phyloP scores from a whole-genome alignment of 2,329 filamentous ascomycete species.

The Fusarium hainanense region DNA sequence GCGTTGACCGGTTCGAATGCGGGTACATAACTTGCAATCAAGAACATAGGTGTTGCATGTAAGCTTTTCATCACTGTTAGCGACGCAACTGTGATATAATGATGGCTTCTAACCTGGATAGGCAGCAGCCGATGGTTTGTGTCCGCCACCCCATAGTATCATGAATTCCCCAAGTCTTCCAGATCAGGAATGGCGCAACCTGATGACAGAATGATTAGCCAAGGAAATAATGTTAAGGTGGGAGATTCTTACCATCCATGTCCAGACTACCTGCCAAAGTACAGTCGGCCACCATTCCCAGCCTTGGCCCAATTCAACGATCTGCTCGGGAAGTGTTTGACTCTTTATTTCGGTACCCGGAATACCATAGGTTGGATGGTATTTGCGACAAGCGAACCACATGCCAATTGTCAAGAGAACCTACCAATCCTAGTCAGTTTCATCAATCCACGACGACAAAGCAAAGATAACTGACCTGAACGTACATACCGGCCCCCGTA shows the following conservation, averaged over 20 bases:
- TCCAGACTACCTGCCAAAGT: conserved; percentile 71
- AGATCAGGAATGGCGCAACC: conserved; percentile 66
- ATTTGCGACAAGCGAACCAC: conserved; percentile 72
- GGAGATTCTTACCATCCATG: conserved; percentile 59
- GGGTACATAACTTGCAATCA: conserved; percentile 65
- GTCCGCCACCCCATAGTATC: conserved; percentile 73
- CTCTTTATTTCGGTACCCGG: conserved; percentile 63
- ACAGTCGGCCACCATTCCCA: conserved; percentile 74
- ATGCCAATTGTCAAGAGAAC: conserved; percentile 67
- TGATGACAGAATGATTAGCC: background rate
- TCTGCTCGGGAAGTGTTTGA: conserved; percentile 51
- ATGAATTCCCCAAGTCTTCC: conserved; percentile 68
- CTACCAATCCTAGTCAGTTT: conserved; percentile 49
- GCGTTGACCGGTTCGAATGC: conserved; percentile 62
- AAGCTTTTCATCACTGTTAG: conserved; percentile 54
- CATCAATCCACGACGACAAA: no score
- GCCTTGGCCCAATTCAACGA: conserved; percentile 60
- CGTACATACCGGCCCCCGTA: conserved; percentile 63
- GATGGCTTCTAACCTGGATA: conserved; percentile 53
- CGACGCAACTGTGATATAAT: background rate
- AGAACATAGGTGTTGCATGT: conserved; percentile 73
- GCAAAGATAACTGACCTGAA: conserved; percentile 59
- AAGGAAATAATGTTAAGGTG: rapidly evolving
- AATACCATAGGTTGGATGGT: conserved; percentile 69
- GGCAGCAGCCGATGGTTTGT: conserved; percentile 65